These are phyloP conservation scores for Colletotrichum magnum DNA, from an alignment of 2,329 filamentous ascomycete genomes.

Conservation along the genomic window DNA sequence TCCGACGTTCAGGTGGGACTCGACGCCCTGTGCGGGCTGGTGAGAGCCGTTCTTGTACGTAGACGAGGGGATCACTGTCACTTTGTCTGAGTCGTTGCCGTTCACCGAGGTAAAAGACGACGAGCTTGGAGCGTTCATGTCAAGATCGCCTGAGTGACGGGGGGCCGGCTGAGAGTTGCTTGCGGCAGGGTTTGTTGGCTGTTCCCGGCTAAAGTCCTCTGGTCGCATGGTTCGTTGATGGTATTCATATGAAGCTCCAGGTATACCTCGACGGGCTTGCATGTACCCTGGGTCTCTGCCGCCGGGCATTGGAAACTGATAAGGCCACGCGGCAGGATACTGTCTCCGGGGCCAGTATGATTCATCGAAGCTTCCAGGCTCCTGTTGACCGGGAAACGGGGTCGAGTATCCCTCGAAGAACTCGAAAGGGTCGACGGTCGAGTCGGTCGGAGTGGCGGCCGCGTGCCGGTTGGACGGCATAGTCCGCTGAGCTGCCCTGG, in stretches of 20 bases:
- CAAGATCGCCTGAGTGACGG: not conserved
- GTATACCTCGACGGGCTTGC: not conserved
- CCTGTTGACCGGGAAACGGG: not conserved
- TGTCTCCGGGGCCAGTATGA: not conserved
- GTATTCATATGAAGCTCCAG: not conserved
- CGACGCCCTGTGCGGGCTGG: not conserved
- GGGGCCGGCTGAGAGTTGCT: not conserved
- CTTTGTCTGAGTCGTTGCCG: not conserved
- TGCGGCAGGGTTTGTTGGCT: not conserved
- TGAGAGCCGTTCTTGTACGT: not conserved
- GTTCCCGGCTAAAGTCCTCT: not conserved
- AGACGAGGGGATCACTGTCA: not conserved
- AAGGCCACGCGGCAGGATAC: not conserved
- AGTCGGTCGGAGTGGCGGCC: not conserved
- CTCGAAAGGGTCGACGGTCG: constrained; percentile 1
- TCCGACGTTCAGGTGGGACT: not conserved
- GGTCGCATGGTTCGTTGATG: not conserved
- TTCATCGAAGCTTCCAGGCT: not conserved
- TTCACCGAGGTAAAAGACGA: not conserved
- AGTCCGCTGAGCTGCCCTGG: not conserved
- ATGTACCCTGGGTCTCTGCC: not conserved
- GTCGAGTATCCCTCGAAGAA: constrained; percentile 4
- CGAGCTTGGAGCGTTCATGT: not conserved
- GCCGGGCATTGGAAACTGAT: not conserved
- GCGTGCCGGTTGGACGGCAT: not conserved